These are phyloP conservation scores for Ustilago cynodontis DNA, from an alignment of 1,284 basidiomycete species.

Conservation along the genomic window DNA sequence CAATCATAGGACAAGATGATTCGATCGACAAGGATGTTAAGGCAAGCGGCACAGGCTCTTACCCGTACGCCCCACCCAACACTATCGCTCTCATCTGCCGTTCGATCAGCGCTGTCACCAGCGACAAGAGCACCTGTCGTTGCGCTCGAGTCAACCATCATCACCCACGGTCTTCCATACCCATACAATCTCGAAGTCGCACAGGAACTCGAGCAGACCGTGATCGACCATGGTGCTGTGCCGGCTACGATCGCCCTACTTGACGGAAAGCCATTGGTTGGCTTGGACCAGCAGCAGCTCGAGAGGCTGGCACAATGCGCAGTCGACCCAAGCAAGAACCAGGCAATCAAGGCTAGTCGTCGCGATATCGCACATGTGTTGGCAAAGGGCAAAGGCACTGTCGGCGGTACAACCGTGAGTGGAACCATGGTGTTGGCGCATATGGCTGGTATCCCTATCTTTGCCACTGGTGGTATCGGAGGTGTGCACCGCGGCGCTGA, in stretches of 20 bases:
- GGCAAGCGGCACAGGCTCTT: conserved; percentile 39
- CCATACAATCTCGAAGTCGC: conserved; percentile 84
- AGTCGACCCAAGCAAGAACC: conserved; percentile 47
- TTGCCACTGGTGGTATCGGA: conserved; percentile 74
- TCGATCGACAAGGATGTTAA: conserved; percentile 30
- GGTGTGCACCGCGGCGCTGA: conserved; percentile 95
- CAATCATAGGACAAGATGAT: conserved; percentile 19
- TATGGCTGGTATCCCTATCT: conserved; percentile 67
- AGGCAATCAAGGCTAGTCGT: conserved; percentile 81
- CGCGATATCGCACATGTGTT: conserved; percentile 86
- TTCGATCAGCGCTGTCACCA: conserved; percentile 27
- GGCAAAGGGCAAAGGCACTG: conserved; percentile 73
- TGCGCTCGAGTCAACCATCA: conserved; percentile 81
- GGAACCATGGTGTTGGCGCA: conserved; percentile 75
- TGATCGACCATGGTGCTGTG: conserved; percentile 81
- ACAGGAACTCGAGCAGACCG: conserved; percentile 80
- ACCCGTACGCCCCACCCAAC: conserved; percentile 34
- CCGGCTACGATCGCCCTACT: conserved; percentile 93
- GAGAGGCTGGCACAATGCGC: conserved; percentile 77
- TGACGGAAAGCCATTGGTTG: conserved; percentile 86
- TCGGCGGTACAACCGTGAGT: conserved; percentile 92
- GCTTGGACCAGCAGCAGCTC: conserved; percentile 78
- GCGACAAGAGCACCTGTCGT: conserved; percentile 70
- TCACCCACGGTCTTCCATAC: conserved; percentile 80
- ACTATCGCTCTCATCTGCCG: conserved; percentile 26